phyloP scores from a whole-genome alignment of 2,329 filamentous ascomycete genomes.

The Eutypa lata region DNA sequence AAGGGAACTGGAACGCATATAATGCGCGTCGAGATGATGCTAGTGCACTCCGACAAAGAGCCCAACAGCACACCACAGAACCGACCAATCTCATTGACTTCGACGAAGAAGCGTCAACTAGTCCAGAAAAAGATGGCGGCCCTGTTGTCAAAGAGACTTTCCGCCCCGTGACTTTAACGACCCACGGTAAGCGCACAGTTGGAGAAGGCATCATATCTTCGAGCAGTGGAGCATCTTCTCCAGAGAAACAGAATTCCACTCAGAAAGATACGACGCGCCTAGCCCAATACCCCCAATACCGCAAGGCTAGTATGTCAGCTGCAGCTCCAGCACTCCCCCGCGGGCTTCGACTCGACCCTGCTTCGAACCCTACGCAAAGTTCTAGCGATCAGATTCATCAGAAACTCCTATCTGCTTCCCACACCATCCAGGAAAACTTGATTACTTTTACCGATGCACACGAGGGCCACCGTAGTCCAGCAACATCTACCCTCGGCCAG shows the following conservation, averaged over 20 bases:
- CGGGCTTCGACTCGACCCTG: no score
- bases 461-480: no score
- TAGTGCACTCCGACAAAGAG: background rate
- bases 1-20: background rate
- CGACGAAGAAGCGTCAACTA: background rate
- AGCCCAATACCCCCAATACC: no score
- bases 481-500: no score
- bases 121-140: background rate
- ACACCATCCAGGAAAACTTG: no score
- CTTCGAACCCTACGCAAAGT: no score
- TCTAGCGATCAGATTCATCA: no score
- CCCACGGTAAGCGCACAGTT: constrained; percentile 15
- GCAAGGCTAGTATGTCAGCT: no score
- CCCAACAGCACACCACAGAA: background rate
- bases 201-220: constrained; percentile 8
- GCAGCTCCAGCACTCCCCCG: no score
- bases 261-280: background rate
- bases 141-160: constrained; percentile 16
- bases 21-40: background rate
- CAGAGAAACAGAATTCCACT: constrained; percentile 1
- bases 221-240: constrained; percentile 5
- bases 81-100: background rate
- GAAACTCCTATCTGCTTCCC: no score
- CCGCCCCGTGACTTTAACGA: constrained; percentile 17
- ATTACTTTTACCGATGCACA: no score